Evolutionary conservation across 164 flowering plant species (phyloP).

Genomic region (Piper longum): DNA sequence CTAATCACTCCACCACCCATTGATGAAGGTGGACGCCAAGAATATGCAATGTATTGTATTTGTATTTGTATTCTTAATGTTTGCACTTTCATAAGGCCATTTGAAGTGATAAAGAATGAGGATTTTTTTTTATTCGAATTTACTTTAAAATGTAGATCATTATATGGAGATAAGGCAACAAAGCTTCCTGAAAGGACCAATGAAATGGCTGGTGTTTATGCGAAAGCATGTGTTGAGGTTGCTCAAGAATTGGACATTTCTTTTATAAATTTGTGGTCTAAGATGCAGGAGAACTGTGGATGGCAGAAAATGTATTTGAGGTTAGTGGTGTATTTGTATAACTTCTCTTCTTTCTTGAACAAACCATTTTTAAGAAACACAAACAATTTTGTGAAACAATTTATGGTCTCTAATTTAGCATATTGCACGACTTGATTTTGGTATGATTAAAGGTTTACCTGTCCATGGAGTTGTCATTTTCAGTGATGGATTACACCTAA

Average conservation of each 20-base stretch:
- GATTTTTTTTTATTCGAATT: too few species aligned
- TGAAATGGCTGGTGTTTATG: constrained; percentile 57
- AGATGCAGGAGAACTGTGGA: constrained; percentile 72
- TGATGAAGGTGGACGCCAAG: constrained; percentile 52
- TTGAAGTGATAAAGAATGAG: too few species aligned
- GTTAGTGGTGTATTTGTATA: constrained; percentile 20
- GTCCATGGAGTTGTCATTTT: not conserved
- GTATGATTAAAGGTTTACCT: not conserved
- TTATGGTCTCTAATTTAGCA: not conserved
- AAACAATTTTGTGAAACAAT: too few species aligned
- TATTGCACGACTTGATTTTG: not conserved
- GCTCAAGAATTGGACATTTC: constrained; percentile 50
- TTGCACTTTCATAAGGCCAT: too few species aligned
- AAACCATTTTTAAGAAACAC: not conserved
- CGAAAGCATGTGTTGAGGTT: constrained; percentile 51
- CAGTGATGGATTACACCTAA: constrained; percentile 87
- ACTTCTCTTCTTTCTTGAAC: not conserved
- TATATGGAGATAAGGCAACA: constrained; percentile 57
- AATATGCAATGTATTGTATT: constrained; percentile 37
- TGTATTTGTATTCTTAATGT: too few species aligned
- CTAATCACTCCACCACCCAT: constrained; percentile 80
- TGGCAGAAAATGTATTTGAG: constrained; percentile 73
- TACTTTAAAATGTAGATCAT: constrained; percentile 22
- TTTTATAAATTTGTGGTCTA: constrained; percentile 64
- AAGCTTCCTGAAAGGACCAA: constrained; percentile 67